phyloP scores from a whole-genome alignment of 2,329 filamentous ascomycete species.

The Cytospora schulzeri region DNA sequence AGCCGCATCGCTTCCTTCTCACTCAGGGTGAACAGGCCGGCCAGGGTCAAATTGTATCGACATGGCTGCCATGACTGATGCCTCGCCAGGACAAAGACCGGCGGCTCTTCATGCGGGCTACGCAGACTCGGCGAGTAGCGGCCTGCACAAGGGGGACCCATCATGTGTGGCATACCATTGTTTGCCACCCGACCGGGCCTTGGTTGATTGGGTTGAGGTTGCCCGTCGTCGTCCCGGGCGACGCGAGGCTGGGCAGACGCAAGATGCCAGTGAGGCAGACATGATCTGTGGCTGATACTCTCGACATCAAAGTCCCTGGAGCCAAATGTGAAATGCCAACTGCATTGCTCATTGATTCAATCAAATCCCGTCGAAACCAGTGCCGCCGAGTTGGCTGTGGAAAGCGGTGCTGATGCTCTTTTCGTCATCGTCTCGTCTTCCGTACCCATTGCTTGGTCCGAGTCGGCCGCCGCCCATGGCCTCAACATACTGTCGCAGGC shows the following conservation, averaged over 20 bases:
- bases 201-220: conserved; percentile 4
- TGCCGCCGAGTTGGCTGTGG: conserved; percentile 82
- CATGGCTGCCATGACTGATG: conserved; percentile 7
- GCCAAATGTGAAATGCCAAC: conserved; percentile 19
- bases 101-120: not conserved
- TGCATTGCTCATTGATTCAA: conserved; percentile 35
- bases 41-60: not conserved
- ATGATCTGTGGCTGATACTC: conserved; percentile 11
- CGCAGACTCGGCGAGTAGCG: not conserved
- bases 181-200: conserved; percentile 1
- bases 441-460: conserved; percentile 68
- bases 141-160: not conserved
- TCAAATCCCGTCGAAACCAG: conserved; percentile 49
- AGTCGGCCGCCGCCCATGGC: conserved; percentile 66
- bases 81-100: not conserved
- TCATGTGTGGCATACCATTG: conserved; percentile 8
- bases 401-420: conserved; percentile 96
- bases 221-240: conserved; percentile 13
- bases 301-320: conserved; percentile 14
- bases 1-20: not conserved
- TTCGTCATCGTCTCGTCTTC: conserved; percentile 84
- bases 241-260: conserved; percentile 11
- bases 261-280: conserved; percentile 11
- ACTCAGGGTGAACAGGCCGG: conserved; percentile 5
- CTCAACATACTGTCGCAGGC: conserved; percentile 92